These are phyloP conservation scores for Pythium phragmiticola DNA, from an alignment of 352 stramenopile genomes.

Conservation along the genomic window DNA sequence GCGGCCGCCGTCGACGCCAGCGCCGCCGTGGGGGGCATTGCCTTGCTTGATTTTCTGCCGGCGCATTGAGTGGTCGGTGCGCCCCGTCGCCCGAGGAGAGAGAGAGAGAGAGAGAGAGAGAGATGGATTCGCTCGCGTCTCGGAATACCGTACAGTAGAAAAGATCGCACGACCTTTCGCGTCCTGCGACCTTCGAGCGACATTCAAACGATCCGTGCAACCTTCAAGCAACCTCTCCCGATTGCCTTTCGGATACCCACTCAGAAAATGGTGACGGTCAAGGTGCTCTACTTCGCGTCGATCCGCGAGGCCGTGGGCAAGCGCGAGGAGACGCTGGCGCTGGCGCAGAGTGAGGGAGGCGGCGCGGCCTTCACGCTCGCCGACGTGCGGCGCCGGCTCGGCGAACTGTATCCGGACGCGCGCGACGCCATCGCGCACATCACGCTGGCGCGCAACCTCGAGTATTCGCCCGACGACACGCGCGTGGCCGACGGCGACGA, in stretches of 20 bases:
- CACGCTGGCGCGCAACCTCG: conserved; percentile 70
- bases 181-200: conserved; percentile 32
- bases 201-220: conserved; percentile 3
- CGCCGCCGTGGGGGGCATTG: neutral
- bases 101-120: neutral
- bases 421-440: conserved; percentile 47
- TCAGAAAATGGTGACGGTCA: conserved; percentile 32
- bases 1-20: conserved; percentile 12
- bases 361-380: conserved; percentile 33
- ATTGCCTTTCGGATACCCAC: too few relatives aligned
- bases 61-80: neutral
- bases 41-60: neutral
- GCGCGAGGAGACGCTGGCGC: conserved; percentile 57
- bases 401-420: conserved; percentile 50
- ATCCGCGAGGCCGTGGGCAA: conserved; percentile 65
- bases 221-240: neutral
- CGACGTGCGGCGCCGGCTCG: conserved; percentile 42
- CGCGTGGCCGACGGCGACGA: conserved; percentile 62
- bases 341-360: conserved; percentile 15
- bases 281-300: conserved; percentile 83
- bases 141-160: neutral
- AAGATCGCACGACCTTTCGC: conserved; percentile 24
- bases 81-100: neutral
- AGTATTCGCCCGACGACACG: conserved; percentile 56
- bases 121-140: conserved; percentile 1